Conservation (phyloP, 2,329 filamentous ascomycete genomes). For the Ophiocordyceps camponoti-floridani region DNA sequence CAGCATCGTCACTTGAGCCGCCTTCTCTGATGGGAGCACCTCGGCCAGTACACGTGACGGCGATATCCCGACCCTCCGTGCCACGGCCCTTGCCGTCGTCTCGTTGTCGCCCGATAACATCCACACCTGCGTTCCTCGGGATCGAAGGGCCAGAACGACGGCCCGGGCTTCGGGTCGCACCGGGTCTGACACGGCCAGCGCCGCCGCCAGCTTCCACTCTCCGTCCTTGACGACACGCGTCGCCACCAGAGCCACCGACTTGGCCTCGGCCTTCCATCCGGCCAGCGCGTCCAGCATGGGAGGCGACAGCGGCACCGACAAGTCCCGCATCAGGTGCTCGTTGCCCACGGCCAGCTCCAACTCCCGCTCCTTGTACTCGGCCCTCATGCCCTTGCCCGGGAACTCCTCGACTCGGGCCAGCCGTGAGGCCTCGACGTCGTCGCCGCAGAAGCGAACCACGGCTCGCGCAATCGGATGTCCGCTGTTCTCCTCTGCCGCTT, state of each 20-base stretch:
- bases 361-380: slow-evolving; percentile 21
- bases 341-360: slow-evolving; percentile 51
- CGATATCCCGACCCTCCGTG: slow-evolving; percentile 55
- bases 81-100: slow-evolving; percentile 71
- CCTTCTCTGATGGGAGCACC: slow-evolving; percentile 72
- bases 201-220: slow-evolving; percentile 37
- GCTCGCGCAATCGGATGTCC: slow-evolving; percentile 60
- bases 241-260: slow-evolving; percentile 44
- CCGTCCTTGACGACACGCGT: slow-evolving; percentile 11
- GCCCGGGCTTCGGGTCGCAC: slow-evolving; percentile 53
- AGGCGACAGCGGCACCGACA: slow-evolving; percentile 20
- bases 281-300: slow-evolving; percentile 20
- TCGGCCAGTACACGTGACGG: slow-evolving; percentile 63
- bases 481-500: slow-evolving; percentile 50
- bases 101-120: slow-evolving; percentile 87
- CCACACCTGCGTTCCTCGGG: slow-evolving; percentile 57
- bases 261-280: slow-evolving; percentile 43
- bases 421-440: slow-evolving; percentile 12
- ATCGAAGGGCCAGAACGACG: slow-evolving; percentile 46
- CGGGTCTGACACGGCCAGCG: slow-evolving; percentile 65
- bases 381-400: slow-evolving; percentile 53
- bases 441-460: slow-evolving; percentile 42
- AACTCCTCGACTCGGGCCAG: slow-evolving; percentile 41
- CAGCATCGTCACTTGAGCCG: slow-evolving; percentile 47
- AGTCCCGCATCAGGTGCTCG: slow-evolving; percentile 45